Evolutionary conservation across 139 green algal genomes (phyloP).

Genomic region (Closterium sp.): DNA sequence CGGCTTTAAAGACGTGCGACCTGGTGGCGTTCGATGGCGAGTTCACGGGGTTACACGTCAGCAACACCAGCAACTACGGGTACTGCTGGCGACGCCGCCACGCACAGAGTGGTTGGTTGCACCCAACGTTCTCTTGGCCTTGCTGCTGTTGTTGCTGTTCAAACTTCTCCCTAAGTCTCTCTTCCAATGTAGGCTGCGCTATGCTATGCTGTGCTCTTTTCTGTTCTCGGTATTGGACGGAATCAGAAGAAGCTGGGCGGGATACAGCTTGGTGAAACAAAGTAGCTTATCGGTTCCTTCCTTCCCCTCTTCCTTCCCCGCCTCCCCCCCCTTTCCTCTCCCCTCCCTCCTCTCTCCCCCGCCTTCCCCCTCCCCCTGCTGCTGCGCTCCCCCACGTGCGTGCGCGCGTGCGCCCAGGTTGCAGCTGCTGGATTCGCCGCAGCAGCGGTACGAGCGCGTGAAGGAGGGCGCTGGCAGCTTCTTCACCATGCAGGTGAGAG

Average conservation of each 20-base stretch:
- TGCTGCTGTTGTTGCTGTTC: too few relatives aligned
- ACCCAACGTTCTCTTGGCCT: too few relatives aligned
- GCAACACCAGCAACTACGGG: neutral
- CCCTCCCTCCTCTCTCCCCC: too few relatives aligned
- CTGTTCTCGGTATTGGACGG: too few relatives aligned
- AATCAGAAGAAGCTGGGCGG: too few relatives aligned
- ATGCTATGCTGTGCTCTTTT: too few relatives aligned
- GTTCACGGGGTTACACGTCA: slow-evolving; percentile 42
- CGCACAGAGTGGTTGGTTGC: too few relatives aligned
- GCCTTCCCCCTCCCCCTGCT: neutral
- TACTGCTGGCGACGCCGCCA: neutral
- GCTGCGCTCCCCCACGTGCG: too few relatives aligned
- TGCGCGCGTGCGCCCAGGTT: neutral
- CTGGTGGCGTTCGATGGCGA: slow-evolving; percentile 40
- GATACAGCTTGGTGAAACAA: too few relatives aligned
- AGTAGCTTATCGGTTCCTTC: too few relatives aligned
- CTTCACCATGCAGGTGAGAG: slow-evolving; percentile 33
- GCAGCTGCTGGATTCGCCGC: neutral
- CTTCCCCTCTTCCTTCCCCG: neutral
- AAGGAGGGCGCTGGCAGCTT: neutral
- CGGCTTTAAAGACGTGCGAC: slow-evolving; percentile 15
- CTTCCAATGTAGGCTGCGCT: too few relatives aligned
- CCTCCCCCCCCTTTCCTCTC: neutral
- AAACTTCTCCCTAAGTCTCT: too few relatives aligned
- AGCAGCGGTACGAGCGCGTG: neutral